A percentile compares a stretch with the other conserved stretches of the same genome.
phyloP scores from a whole-genome alignment of 1,284 basidiomycete genomes.

The Anthracocystis panici-leucophaei region DNA sequence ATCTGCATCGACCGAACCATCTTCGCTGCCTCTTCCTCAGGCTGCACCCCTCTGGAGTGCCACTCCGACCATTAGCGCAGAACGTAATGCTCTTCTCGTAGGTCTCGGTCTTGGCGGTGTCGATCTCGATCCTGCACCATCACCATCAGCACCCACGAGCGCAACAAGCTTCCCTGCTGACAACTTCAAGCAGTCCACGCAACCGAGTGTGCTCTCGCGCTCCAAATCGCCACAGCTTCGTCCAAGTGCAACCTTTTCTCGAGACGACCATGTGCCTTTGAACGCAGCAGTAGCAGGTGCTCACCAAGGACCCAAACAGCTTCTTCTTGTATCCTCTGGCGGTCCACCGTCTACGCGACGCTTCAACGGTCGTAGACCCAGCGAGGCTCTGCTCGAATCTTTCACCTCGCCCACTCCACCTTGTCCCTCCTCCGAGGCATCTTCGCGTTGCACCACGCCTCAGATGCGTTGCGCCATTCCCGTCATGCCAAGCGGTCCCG shows the following conservation, averaged over 20 bases:
- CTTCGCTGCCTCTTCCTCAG: constrained; percentile 25
- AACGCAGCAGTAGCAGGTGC: not conserved
- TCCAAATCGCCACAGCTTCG: constrained; percentile 26
- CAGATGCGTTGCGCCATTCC: constrained; percentile 42
- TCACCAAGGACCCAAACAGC: constrained; percentile 35
- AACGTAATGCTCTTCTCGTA: constrained; percentile 35
- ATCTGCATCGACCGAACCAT: constrained; percentile 14
- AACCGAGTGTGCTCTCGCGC: constrained; percentile 4
- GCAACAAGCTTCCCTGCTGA: constrained; percentile 8
- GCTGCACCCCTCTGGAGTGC: constrained; percentile 19
- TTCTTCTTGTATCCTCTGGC: constrained; percentile 34
- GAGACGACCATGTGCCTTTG: not conserved
- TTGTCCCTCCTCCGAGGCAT: constrained; percentile 10
- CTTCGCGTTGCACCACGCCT: constrained; percentile 37
- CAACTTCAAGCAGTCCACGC: constrained; percentile 12
- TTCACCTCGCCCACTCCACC: constrained; percentile 11
- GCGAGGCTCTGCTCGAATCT: constrained; percentile 25
- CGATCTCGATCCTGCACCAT: constrained; percentile 10
- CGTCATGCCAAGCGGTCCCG: constrained; percentile 41
- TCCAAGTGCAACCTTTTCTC: constrained; percentile 1
- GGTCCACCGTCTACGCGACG: constrained; percentile 33
- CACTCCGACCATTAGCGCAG: constrained; percentile 17
- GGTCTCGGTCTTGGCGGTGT: constrained; percentile 31
- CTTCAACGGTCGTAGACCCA: constrained; percentile 33
- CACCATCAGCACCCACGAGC: not conserved